Percentiles rank a stretch among this genome's conserved stretches.
These are phyloP conservation scores for Escovopsis weberi DNA, from an alignment of 2,329 filamentous ascomycete species.

Conservation along the genomic window DNA sequence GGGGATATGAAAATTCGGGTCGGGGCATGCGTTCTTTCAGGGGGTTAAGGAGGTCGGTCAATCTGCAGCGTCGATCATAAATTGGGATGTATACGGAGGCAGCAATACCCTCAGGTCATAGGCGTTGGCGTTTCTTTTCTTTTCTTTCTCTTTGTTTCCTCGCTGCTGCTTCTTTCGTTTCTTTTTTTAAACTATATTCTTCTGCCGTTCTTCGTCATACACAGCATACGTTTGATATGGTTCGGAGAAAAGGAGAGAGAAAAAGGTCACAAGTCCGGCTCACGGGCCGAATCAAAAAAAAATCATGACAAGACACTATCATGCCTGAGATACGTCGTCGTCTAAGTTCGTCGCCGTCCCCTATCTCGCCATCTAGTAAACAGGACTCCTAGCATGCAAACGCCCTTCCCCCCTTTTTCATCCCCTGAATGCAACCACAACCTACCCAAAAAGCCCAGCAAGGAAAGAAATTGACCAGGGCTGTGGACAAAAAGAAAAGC, in stretches of 20 bases:
- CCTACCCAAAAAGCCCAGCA: too few species aligned
- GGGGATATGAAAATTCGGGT: not conserved
- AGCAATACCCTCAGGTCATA: slow-evolving; percentile 7
- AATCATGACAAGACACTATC: not conserved
- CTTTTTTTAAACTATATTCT: slow-evolving; percentile 1
- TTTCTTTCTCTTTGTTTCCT: not conserved
- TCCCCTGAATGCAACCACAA: too few species aligned
- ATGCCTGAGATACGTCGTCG: not conserved
- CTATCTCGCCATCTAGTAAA: slow-evolving; percentile 13
- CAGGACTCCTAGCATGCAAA: slow-evolving; percentile 19
- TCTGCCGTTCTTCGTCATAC: not conserved
- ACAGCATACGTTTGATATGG: too few species aligned
- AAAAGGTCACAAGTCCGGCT: too few species aligned
- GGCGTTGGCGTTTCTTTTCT: slow-evolving; percentile 1
- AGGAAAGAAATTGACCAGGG: too few species aligned
- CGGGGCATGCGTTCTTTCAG: not conserved
- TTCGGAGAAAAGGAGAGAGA: too few species aligned
- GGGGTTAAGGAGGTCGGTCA: too few species aligned
- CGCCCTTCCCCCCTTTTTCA: not conserved
- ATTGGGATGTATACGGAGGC: not conserved
- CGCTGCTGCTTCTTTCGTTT: not conserved
- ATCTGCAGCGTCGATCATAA: not conserved
- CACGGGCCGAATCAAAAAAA: too few species aligned
- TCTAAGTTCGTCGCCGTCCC: not conserved
- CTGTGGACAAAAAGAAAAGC: too few species aligned